Conservation (phyloP, 129 eudicot species). For the Artemisia tridentata region DNA sequence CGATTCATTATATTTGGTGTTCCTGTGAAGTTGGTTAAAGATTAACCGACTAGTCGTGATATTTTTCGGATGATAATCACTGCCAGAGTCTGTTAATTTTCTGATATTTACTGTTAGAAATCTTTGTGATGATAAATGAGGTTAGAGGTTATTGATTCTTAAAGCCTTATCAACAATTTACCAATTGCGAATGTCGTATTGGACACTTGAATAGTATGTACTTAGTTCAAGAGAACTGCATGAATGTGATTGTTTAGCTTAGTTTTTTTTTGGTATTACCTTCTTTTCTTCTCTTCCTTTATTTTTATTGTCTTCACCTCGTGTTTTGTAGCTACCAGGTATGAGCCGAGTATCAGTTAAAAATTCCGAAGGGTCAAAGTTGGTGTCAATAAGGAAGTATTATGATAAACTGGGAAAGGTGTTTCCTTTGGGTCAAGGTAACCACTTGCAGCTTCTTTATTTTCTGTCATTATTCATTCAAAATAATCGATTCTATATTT, state of each 20-base stretch:
- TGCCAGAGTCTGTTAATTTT: too few species aligned
- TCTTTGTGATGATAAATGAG: background rate
- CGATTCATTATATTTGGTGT: background rate
- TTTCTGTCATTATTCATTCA: constrained; percentile 10
- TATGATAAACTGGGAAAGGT: constrained; percentile 48
- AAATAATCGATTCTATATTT: background rate
- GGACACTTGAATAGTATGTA: background rate
- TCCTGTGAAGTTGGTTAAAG: too few species aligned
- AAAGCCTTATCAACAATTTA: background rate
- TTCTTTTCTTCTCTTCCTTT: background rate
- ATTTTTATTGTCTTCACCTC: background rate
- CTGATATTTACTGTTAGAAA: background rate
- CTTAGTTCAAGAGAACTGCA: background rate
- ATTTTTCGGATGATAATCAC: too few species aligned
- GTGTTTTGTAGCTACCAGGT: constrained; percentile 53
- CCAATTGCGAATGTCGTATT: background rate
- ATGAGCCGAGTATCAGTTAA: constrained; percentile 50
- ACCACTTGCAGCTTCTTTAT: constrained; percentile 25
- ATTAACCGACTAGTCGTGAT: too few species aligned
- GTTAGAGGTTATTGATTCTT: background rate
- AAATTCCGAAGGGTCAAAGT: constrained; percentile 30
- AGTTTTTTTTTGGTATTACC: background rate
- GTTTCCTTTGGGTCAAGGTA: constrained; percentile 46
- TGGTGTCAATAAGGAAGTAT: constrained; percentile 57
- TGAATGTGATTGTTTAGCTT: constrained; percentile 6